Percentiles rank a stretch among this genome's conserved stretches.
phyloP scores from a whole-genome alignment of 176 grass and related monocot species.

The Rhynchospora pubera region DNA sequence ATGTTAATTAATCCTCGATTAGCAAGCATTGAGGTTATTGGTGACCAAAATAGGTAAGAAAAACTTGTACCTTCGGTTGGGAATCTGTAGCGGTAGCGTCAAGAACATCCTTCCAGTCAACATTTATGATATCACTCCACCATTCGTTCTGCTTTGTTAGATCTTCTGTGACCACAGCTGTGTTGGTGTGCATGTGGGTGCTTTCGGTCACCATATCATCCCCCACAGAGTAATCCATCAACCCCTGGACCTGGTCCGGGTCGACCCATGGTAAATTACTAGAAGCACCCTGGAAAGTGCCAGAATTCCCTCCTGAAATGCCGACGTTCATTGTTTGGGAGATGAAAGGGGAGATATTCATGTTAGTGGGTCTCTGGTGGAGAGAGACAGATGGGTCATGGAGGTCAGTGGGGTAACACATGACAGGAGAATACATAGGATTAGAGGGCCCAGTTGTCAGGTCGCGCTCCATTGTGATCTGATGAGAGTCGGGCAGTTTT shows the following conservation, averaged over 20 bases:
- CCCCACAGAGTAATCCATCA: conserved; percentile 37
- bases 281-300: conserved; percentile 24
- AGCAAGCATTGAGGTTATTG: background rate
- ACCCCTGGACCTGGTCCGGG: conserved; percentile 35
- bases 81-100: conserved; percentile 41
- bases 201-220: conserved; percentile 23
- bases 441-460: conserved; percentile 24
- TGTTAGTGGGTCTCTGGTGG: conserved; percentile 24
- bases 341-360: conserved; percentile 40
- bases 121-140: conserved; percentile 66
- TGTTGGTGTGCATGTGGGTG: conserved; percentile 24
- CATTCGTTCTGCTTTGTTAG: conserved; percentile 64
- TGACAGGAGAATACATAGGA: conserved; percentile 33
- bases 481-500: conserved; percentile 32
- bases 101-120: conserved; percentile 89
- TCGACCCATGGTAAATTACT: conserved; percentile 32
- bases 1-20: background rate
- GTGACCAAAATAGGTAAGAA: background rate
- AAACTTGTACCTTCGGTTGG: conserved; percentile 48
- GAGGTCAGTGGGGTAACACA: conserved; percentile 28
- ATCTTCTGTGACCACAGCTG: conserved; percentile 39
- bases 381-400: conserved; percentile 26
- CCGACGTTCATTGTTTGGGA: conserved; percentile 32
- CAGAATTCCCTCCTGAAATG: conserved; percentile 21
- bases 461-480: conserved; percentile 41